These are phyloP conservation scores for Metarhizium anisopliae DNA, from an alignment of 2,329 filamentous ascomycete genomes.

Conservation along the genomic window DNA sequence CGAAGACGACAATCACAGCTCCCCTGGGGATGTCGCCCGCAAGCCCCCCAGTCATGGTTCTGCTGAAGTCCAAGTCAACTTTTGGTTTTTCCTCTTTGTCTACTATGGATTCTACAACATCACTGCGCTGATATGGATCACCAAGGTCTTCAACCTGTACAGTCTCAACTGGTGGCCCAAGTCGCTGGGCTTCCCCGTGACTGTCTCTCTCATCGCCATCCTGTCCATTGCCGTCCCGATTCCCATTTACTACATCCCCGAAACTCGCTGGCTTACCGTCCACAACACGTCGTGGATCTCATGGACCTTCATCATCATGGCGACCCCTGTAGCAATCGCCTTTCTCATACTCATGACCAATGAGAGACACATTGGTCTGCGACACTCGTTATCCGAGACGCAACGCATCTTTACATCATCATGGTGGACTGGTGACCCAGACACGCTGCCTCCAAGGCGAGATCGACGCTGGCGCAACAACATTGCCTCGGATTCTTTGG, in stretches of 20 bases:
- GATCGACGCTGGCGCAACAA: constrained; percentile 15
- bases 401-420: constrained; percentile 58
- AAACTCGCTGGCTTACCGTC: constrained; percentile 42
- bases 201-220: constrained; percentile 50
- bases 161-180: constrained; percentile 64
- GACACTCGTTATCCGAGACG: constrained; percentile 54
- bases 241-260: constrained; percentile 47
- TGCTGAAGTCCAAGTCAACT: constrained; percentile 56
- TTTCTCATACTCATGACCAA: constrained; percentile 55
- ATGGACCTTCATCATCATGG: constrained; percentile 64
- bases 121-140: constrained; percentile 61
- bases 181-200: constrained; percentile 55
- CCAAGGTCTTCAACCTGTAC: constrained; percentile 64
- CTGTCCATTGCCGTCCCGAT: constrained; percentile 52
- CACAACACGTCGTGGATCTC: constrained; percentile 62
- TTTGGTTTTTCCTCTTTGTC: constrained; percentile 63
- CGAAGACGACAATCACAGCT: constrained; percentile 28
- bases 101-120: constrained; percentile 64
- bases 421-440: constrained; percentile 55
- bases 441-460: constrained; percentile 32
- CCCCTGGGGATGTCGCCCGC: constrained; percentile 10
- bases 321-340: constrained; percentile 57
- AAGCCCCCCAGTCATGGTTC: constrained; percentile 53
- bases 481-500: constrained; percentile 27
- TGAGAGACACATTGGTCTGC: constrained; percentile 52